phyloP scores from a whole-genome alignment of 116 monocot species.

The Iris pallida region DNA sequence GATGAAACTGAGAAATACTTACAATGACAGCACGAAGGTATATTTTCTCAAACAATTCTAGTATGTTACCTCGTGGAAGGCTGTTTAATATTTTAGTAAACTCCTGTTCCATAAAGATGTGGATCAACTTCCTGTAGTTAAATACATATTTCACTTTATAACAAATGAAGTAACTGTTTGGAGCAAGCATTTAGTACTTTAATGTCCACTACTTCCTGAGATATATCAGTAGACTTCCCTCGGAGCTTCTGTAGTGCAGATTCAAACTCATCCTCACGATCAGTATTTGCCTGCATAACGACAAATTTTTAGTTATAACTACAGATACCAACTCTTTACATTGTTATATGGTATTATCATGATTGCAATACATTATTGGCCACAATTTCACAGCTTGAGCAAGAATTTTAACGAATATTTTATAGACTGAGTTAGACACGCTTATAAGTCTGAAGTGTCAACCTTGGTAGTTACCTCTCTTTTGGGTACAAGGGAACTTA shows the following conservation, averaged over 20 bases:
- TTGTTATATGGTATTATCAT: no score
- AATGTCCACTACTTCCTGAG: slow-evolving; percentile 5
- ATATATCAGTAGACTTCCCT: slow-evolving; percentile 2
- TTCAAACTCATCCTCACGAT: not conserved
- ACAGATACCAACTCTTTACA: no score
- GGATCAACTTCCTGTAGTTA: not conserved
- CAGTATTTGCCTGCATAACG: slow-evolving; percentile 9
- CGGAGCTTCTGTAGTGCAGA: slow-evolving; percentile 5
- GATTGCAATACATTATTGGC: no score
- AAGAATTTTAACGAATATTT: no score
- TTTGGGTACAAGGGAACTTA: no score
- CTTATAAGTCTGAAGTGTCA: no score
- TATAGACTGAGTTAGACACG: no score
- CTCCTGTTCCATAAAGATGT: slow-evolving; percentile 25
- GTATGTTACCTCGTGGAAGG: slow-evolving; percentile 40
- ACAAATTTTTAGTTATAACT: no score
- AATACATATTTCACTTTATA: no score
- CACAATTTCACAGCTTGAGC: no score
- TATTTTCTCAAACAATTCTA: slow-evolving; percentile 41
- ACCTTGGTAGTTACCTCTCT: no score
- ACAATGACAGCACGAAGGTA: slow-evolving; percentile 43
- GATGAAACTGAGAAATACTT: not conserved
- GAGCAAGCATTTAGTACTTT: slow-evolving; percentile 4
- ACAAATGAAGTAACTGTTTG: no score
- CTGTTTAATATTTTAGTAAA: slow-evolving; percentile 32